Evolutionary conservation across 805 yeast genomes (phyloP), one percentile per base, ranked within the genome.

Genomic region (Starmerella scarabaei): DNA sequence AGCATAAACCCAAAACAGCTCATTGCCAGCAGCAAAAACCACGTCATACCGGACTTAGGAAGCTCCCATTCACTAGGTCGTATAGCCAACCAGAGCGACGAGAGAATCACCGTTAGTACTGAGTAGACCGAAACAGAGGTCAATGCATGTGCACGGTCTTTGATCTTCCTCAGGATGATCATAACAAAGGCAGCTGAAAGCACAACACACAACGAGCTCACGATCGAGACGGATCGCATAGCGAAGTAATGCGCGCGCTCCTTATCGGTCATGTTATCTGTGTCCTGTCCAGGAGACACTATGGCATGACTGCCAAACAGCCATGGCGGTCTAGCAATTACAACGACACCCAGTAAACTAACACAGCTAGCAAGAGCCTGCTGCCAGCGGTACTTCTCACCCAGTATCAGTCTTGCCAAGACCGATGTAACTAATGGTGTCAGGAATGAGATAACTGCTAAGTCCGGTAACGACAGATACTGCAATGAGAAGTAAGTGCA

Each of bases 1-100:
- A 79, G 80, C 44, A 75, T 60, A 58, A 85, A 86, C 0, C 96
- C 96, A 38, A 80, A 68, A 2, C 78, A 45, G 2, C 94, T 94
- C 43, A 83, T 67, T 18, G 68, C 55, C 1, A 61, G 40, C 47
- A 85, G 68, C 17, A 80, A 60, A 2, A 62, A 47, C 91, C 93
- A 81, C 57, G 38, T 18, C 16, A 28, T 16, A 12, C 18, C 15
- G 5, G 33, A 18, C 1, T 11, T 19, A 5, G 51, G 51, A 12
- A 44, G 11, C 9, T 2, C 23, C 41, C 48, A 40, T 16, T 21
- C 26, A 3, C 28, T 16, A 2, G 42, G 37, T 19, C 28, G 9
- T 14, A 33, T 17, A 3, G 16, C 8, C 9, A 44, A 35, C 12
- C 75, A 73, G 3, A 66, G 33, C 12, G 68, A 55, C 2, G 86